A percentile compares a stretch with the other conserved stretches of the same genome.
These are phyloP conservation scores for Exophiala sideris DNA, from an alignment of 2,329 filamentous ascomycete species.

Conservation along the genomic window DNA sequence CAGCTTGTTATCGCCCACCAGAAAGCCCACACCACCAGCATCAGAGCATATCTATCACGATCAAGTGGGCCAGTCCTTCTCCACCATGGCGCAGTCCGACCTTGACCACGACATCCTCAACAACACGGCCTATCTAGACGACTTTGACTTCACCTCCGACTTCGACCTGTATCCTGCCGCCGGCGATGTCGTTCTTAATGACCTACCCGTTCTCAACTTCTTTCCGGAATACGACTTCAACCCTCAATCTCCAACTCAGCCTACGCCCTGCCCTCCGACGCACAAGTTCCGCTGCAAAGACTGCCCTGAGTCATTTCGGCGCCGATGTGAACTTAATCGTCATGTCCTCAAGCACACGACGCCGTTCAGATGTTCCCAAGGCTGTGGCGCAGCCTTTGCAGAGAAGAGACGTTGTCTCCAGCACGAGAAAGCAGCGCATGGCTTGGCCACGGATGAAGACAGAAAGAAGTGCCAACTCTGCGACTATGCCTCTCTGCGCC, in stretches of 20 bases:
- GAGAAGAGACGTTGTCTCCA: conserved; percentile 16
- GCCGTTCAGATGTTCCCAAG: conserved; percentile 9
- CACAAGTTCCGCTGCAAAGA: conserved; percentile 3
- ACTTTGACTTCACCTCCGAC: conserved; percentile 5
- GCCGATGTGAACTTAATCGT: conserved; percentile 14
- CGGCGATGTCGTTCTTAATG: neutral
- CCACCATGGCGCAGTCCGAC: neutral
- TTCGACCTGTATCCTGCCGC: conserved; percentile 3
- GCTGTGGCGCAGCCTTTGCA: conserved; percentile 10
- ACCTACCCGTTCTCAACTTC: neutral
- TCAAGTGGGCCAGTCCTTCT: neutral
- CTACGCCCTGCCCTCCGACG: neutral
- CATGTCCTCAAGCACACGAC: conserved; percentile 12
- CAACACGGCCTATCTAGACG: conserved; percentile 2
- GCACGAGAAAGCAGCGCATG: conserved; percentile 11
- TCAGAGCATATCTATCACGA: neutral
- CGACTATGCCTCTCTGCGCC: conserved; percentile 8
- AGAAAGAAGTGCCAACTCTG: conserved; percentile 7
- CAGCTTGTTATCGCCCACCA: neutral
- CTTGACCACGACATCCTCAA: neutral
- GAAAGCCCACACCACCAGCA: neutral
- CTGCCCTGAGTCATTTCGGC: conserved; percentile 10
- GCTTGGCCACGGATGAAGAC: conserved; percentile 5
- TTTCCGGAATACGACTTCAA: conserved; percentile 4
- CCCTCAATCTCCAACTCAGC: neutral